phyloP scores from a whole-genome alignment of 2,329 filamentous ascomycete genomes.

The Chrysoporthe cubensis region DNA sequence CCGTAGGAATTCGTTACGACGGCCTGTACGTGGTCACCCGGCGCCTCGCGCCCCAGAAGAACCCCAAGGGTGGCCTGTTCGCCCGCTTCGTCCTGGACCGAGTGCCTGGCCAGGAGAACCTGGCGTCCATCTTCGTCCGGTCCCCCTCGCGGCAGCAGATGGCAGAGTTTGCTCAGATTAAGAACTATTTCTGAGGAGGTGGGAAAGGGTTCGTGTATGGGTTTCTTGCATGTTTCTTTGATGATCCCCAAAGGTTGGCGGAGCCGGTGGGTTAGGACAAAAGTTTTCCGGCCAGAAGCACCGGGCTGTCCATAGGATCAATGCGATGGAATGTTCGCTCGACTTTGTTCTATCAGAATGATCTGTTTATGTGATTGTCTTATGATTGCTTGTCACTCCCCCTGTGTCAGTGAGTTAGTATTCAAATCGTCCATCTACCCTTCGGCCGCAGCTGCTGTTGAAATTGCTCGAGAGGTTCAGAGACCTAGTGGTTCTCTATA shows the following conservation, averaged over 20 bases:
- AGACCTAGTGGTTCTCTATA: no score
- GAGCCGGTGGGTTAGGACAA: no score
- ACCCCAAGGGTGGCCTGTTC: slow-evolving; percentile 30
- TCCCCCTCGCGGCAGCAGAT: slow-evolving; percentile 29
- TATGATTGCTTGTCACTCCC: no score
- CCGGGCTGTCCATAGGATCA: no score
- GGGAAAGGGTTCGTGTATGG: not conserved
- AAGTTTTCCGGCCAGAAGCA: no score
- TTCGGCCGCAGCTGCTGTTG: no score
- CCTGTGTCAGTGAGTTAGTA: no score
- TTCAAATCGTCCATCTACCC: no score
- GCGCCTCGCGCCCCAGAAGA: slow-evolving; percentile 21
- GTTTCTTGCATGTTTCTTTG: not conserved
- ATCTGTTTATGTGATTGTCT: no score
- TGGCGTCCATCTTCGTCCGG: slow-evolving; percentile 25
- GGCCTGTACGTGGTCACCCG: slow-evolving; percentile 39
- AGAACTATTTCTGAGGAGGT: not conserved
- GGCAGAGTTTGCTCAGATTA: slow-evolving; percentile 27
- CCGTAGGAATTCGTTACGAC: slow-evolving; percentile 41
- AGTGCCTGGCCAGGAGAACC: slow-evolving; percentile 26
- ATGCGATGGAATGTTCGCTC: no score
- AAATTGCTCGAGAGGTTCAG: no score
- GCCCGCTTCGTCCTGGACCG: slow-evolving; percentile 34
- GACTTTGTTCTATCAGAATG: no score
- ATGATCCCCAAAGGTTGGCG: not conserved